Evolutionary conservation across 306 rosid genomes (phyloP).

Genomic region (Citrullus mucosospermus): DNA sequence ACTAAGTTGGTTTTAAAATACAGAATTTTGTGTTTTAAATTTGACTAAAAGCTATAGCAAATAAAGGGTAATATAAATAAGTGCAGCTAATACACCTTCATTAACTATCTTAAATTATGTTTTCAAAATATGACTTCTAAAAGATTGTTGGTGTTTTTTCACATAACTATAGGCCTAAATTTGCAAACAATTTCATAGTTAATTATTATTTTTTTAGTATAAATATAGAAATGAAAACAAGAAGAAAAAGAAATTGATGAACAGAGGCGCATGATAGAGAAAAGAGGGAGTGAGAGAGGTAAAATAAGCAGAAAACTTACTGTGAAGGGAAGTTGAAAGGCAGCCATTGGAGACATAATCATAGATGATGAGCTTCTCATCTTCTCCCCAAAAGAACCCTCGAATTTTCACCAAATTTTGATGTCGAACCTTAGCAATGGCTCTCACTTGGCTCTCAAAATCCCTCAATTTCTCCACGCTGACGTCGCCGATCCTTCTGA

Average conservation of each 20-base stretch:
- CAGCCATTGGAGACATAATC: slow-evolving; percentile 65
- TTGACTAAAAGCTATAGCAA: too few relatives aligned
- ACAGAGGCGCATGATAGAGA: not conserved
- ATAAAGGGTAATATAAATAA: too few relatives aligned
- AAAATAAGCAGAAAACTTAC: slow-evolving; percentile 31
- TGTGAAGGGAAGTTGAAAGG: slow-evolving; percentile 34
- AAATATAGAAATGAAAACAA: not conserved
- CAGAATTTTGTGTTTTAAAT: too few relatives aligned
- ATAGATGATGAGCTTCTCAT: slow-evolving; percentile 72
- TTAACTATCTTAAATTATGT: too few relatives aligned
- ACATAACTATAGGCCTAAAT: too few relatives aligned
- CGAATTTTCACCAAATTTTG: slow-evolving; percentile 61
- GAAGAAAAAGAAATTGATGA: not conserved
- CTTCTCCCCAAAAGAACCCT: slow-evolving; percentile 68
- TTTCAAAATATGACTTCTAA: too few relatives aligned
- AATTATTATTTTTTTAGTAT: too few relatives aligned
- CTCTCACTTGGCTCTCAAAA: slow-evolving; percentile 55
- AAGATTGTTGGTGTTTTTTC: too few relatives aligned
- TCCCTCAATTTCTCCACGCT: slow-evolving; percentile 51
- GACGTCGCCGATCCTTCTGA: slow-evolving; percentile 69
- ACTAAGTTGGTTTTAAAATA: too few relatives aligned
- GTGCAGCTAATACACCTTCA: too few relatives aligned
- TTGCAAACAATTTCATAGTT: too few relatives aligned
- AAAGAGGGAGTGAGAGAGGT: not conserved
- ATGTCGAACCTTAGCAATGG: slow-evolving; percentile 56